phyloP scores from a whole-genome alignment of 2,329 filamentous ascomycete genomes.

The Trichoderma koningiopsis region DNA sequence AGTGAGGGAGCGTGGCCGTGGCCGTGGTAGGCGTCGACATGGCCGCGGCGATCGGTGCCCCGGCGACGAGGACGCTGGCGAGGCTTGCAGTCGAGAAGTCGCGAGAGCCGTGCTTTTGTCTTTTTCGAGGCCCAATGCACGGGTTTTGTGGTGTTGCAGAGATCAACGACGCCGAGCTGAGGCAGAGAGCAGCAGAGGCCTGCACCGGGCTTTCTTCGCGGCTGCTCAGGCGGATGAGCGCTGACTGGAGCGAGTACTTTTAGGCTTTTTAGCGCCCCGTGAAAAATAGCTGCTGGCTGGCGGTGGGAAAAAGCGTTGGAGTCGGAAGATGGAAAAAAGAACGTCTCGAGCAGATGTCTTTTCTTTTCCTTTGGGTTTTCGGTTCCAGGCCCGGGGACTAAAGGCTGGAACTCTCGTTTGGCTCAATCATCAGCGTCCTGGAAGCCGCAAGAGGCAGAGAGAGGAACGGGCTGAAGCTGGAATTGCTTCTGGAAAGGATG shows the following conservation, averaged over 20 bases:
- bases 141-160: slow-evolving; percentile 4
- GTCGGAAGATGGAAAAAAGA: background rate
- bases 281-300: background rate
- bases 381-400: background rate
- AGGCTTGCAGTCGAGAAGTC: background rate
- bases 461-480: slow-evolving; percentile 14
- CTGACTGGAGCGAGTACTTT: slow-evolving; percentile 8
- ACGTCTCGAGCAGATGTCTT: background rate
- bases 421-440: slow-evolving; percentile 5
- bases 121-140: background rate
- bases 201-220: background rate
- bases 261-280: slow-evolving; percentile 22
- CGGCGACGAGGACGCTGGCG: background rate
- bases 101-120: background rate
- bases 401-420: background rate
- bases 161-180: background rate
- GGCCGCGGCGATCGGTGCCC: slow-evolving; percentile 1
- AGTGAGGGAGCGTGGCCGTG: slow-evolving; percentile 70
- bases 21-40: slow-evolving; percentile 85
- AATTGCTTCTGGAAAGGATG: slow-evolving; percentile 15
- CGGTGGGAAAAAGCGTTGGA: background rate
- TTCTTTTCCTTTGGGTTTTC: background rate
- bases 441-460: background rate
- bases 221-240: slow-evolving; percentile 18
- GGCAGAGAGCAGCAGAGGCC: background rate